Evolutionary conservation across 2,329 filamentous ascomycete genomes (phyloP), one percentile per base, ranked within the genome.

Genomic region (Alternaria novae-zelandiae): DNA sequence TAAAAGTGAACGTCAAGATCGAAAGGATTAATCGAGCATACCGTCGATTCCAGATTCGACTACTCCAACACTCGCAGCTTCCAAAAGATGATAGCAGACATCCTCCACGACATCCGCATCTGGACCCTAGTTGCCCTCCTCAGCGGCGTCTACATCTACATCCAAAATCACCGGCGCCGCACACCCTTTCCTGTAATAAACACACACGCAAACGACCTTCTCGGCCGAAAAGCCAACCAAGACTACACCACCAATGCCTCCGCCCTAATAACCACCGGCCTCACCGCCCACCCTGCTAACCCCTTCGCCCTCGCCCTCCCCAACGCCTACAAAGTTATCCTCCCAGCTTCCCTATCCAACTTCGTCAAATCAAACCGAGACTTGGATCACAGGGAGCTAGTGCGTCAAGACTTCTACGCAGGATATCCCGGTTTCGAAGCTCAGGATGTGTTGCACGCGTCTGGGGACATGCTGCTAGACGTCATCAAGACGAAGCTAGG

Each of bases 281-380:
- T 47, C 21, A 11, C 9, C 21, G 1, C 21, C 21, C 21, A 25
- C 13, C 21, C 8, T 0, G 9, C 2, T 1, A 5, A 0, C 5
- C 45, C 21, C 45, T 25, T 47, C 17, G 23, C 45, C 13, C 21
- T 47, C 13, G 21, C 21, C 7, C 12, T 47, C 13, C 13, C 21
- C 13, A 47, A 47, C 15, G 13, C 21, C 45, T 15, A 25, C 45
- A 47, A 25, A 15, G 10, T 26, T 6, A 3, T 57, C 25, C 45
- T 57, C 4, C 45, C 45, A 11, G 26, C 44, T 2, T 57, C 54
- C 9, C 44, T 47, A 2, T 3, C 44, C n/a, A 26, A 10, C 10
- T 57, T 44, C 28, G 54, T 49, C 6, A 49, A 57, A 15, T 57
- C 44, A 3, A 57, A 57, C 5, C 47, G 32, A 49, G 20, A 57